Evolutionary conservation across 2,329 filamentous ascomycete genomes (phyloP).

Genomic region (Phaeophleospora eucalypticola): DNA sequence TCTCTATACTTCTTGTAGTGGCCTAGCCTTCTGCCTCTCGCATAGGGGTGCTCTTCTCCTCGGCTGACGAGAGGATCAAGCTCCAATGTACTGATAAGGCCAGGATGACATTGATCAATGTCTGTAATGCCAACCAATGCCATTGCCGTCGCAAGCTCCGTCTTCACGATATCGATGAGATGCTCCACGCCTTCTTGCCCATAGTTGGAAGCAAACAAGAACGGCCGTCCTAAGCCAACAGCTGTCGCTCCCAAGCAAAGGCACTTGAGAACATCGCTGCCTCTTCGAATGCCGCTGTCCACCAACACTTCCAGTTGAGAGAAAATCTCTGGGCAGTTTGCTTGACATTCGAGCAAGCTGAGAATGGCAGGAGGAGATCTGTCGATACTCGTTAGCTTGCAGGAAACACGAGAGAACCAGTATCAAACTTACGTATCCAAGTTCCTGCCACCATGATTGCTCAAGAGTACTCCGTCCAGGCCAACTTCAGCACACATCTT

Average conservation of each 20-base stretch:
- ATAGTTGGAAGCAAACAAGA: slow-evolving; percentile 59
- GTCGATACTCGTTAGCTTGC: not conserved
- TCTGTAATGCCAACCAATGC: slow-evolving; percentile 59
- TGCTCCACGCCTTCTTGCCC: slow-evolving; percentile 52
- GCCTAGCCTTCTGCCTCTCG: slow-evolving; percentile 18
- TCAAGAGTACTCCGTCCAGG: slow-evolving; percentile 46
- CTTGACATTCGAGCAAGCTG: slow-evolving; percentile 59
- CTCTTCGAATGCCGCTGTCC: slow-evolving; percentile 62
- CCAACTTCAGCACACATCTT: slow-evolving; percentile 40
- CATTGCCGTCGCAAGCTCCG: slow-evolving; percentile 62
- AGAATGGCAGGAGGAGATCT: slow-evolving; percentile 53
- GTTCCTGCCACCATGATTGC: slow-evolving; percentile 52
- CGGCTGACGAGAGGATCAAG: slow-evolving; percentile 47
- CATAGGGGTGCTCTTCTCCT: slow-evolving; percentile 24
- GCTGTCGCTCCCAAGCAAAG: slow-evolving; percentile 61
- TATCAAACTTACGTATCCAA: slow-evolving; percentile 38
- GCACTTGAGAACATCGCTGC: slow-evolving; percentile 65
- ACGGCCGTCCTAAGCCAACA: slow-evolving; percentile 58
- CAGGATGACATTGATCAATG: slow-evolving; percentile 56
- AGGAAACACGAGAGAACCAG: not conserved
- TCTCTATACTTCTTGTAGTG: not conserved
- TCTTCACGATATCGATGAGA: slow-evolving; percentile 41
- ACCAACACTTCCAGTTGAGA: slow-evolving; percentile 58
- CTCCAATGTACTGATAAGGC: slow-evolving; percentile 52
- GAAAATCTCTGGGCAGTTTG: slow-evolving; percentile 58